These are phyloP conservation scores for Salpingoeca rosetta DNA, from an alignment of 78 protist genomes.

Conservation along the genomic window DNA sequence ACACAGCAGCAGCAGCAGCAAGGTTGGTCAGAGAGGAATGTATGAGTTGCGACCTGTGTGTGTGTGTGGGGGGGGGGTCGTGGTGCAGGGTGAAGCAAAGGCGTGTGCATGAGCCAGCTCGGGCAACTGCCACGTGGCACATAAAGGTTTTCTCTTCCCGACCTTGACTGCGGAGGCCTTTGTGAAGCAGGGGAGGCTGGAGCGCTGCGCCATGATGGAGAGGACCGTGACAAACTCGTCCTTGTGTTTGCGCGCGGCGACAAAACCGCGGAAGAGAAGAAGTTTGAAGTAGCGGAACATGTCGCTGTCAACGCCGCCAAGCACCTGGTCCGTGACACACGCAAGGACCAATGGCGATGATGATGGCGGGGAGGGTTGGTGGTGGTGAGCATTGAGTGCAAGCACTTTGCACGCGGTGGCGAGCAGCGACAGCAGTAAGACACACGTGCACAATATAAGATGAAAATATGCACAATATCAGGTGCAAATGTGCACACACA, in stretches of 20 bases:
- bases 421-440: too few species aligned
- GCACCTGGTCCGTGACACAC: too few species aligned
- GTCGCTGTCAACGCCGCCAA: conserved; percentile 33
- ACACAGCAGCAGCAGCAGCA: neutral
- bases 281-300: neutral
- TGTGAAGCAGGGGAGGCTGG: conserved; percentile 1
- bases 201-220: neutral
- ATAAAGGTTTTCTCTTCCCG: neutral
- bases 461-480: too few species aligned
- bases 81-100: neutral
- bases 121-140: neutral
- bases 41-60: neutral
- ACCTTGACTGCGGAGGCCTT: neutral
- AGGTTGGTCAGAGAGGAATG: too few species aligned
- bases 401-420: too few species aligned
- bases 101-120: neutral
- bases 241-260: conserved; percentile 19
- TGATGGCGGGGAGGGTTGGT: too few species aligned
- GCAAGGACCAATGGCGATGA: too few species aligned
- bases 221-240: conserved; percentile 2
- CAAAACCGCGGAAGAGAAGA: neutral
- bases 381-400: too few species aligned
- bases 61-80: neutral
- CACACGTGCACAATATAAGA: too few species aligned
- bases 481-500: too few species aligned